Evolutionary conservation across 2,329 filamentous ascomycete species (phyloP).

Genomic region (Fusarium hostae): DNA sequence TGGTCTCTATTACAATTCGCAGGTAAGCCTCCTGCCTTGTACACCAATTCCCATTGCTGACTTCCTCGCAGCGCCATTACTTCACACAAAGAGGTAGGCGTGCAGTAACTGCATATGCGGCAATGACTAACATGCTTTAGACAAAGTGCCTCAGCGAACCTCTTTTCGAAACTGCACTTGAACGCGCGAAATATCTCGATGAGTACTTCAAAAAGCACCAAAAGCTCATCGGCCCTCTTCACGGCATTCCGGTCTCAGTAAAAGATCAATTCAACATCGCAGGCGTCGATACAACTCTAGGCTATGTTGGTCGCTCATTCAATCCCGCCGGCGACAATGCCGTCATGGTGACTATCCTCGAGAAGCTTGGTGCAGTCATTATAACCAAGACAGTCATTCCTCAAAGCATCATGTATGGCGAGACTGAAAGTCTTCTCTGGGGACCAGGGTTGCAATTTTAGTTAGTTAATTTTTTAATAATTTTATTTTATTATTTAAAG

Average conservation of each 20-base stretch:
- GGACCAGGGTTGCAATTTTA: no score
- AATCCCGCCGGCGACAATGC: background rate
- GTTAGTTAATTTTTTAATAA: no score
- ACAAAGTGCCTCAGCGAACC: conserved; percentile 3
- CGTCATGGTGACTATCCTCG: background rate
- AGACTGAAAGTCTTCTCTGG: conserved; percentile 1
- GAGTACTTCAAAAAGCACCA: background rate
- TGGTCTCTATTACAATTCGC: background rate
- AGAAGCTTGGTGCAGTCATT: background rate
- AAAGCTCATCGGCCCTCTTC: background rate
- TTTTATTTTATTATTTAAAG: no score
- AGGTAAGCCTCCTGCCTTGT: background rate
- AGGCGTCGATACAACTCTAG: background rate
- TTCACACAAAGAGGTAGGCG: background rate
- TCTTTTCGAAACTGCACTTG: background rate
- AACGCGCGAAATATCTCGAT: background rate
- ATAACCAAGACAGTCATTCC: background rate
- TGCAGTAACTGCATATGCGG: rapidly evolving
- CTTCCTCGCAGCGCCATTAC: background rate
- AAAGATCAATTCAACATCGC: background rate
- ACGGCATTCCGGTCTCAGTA: background rate
- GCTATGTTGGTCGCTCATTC: background rate
- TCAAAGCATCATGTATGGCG: conserved; percentile 4
- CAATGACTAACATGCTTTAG: background rate
- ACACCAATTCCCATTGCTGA: background rate